Percentiles rank a stretch among this genome's conserved stretches.
Conservation (phyloP, 352 stramenopile genomes). For the Phytophthora sansomeana region DNA sequence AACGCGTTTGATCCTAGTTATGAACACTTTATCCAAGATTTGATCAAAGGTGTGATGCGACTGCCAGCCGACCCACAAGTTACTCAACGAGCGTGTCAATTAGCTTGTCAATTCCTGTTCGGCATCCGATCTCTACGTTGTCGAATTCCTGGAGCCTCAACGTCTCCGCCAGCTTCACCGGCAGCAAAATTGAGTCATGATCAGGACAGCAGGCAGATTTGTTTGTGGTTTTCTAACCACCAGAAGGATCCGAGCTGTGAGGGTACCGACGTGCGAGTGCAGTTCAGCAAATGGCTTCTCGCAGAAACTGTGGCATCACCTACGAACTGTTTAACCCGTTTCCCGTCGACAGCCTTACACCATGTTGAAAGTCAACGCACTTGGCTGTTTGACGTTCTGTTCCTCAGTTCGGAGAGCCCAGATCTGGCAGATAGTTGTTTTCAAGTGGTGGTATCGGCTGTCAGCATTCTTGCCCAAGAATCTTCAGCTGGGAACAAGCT, state of each 20-base stretch:
- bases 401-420: constrained; percentile 45
- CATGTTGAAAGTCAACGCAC: constrained; percentile 43
- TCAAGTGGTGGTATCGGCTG: constrained; percentile 29
- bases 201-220: constrained; percentile 11
- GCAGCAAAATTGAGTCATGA: constrained; percentile 1
- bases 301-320: constrained; percentile 30
- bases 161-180: not conserved
- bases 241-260: not conserved
- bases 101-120: constrained; percentile 51
- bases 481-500: constrained; percentile 8
- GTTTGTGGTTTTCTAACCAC: constrained; percentile 22
- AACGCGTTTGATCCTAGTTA: constrained; percentile 48
- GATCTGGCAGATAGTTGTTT: constrained; percentile 42
- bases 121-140: constrained; percentile 41
- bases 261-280: constrained; percentile 18
- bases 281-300: constrained; percentile 49
- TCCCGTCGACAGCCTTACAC: constrained; percentile 2
- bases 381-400: constrained; percentile 71
- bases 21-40: constrained; percentile 31
- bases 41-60: constrained; percentile 24
- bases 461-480: constrained; percentile 30
- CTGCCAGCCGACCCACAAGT: not conserved
- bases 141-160: not conserved
- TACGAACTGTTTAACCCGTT: not conserved
- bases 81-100: constrained; percentile 23